Conservation (phyloP, 208 protist species). For the Crithidia thermophila region DNA sequence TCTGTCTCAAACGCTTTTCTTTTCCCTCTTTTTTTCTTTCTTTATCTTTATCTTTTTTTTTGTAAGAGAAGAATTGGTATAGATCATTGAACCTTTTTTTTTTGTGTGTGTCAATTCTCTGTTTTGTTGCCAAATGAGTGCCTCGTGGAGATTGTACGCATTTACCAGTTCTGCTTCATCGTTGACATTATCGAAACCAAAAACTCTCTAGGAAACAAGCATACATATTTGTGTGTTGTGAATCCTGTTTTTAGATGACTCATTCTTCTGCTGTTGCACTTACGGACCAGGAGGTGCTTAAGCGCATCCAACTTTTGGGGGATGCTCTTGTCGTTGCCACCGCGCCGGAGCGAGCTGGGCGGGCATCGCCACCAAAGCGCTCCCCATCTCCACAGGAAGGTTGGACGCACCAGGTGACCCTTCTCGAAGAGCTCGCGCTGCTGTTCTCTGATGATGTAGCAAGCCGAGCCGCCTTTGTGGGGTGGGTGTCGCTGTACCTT, state of each 20-base stretch:
- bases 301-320: constrained; percentile 37
- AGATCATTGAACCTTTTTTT: too few relatives aligned
- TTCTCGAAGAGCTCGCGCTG: constrained; percentile 33
- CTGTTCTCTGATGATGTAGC: constrained; percentile 40
- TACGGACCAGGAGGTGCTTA: constrained; percentile 22
- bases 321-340: constrained; percentile 33
- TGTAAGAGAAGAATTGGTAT: too few relatives aligned
- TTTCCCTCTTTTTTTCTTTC: neutral
- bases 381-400: constrained; percentile 16
- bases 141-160: too few relatives aligned
- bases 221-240: neutral
- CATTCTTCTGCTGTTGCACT: constrained; percentile 5
- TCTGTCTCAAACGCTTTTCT: neutral
- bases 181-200: too few relatives aligned
- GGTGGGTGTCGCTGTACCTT: constrained; percentile 46
- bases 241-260: constrained; percentile 5
- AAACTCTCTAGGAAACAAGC: too few relatives aligned
- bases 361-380: neutral
- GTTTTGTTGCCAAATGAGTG: too few relatives aligned
- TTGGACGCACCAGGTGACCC: constrained; percentile 31
- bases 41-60: too few relatives aligned
- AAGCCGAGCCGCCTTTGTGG: constrained; percentile 30
- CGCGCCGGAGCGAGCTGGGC: too few relatives aligned
- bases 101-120: too few relatives aligned
- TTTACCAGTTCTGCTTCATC: too few relatives aligned